Conservation (phyloP, 1,284 basidiomycete genomes). For the Ceratobasidium sp. region DNA sequence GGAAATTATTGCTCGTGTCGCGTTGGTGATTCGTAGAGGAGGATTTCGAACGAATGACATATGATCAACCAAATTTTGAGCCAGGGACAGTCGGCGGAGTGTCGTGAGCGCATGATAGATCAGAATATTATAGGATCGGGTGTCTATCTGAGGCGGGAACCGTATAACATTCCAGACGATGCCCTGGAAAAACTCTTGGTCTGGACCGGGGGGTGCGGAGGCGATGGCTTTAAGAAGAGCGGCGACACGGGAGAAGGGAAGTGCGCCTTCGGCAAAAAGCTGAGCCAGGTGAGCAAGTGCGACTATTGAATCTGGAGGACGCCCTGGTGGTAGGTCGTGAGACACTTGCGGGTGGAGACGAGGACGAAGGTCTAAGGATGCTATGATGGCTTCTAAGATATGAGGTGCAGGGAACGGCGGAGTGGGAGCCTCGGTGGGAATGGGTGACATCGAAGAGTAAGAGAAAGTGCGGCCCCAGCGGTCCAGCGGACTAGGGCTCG, state of each 20-base stretch:
- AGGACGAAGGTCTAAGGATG: conserved; percentile 33
- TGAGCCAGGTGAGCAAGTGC: conserved; percentile 30
- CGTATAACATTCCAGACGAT: conserved; percentile 7
- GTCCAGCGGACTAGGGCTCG: neutral
- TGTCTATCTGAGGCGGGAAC: conserved; percentile 59
- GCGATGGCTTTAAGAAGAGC: conserved; percentile 28
- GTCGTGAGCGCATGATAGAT: conserved; percentile 75
- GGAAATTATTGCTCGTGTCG: conserved; percentile 71
- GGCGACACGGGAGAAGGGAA: conserved; percentile 34
- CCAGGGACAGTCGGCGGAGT: conserved; percentile 66
- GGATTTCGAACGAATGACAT: conserved; percentile 64
- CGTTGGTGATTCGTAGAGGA: conserved; percentile 61
- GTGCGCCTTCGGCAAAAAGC: conserved; percentile 29
- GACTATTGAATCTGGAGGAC: conserved; percentile 30
- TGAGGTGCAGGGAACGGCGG: conserved; percentile 27
- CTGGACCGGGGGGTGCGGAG: neutral
- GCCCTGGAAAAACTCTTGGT: conserved; percentile 23
- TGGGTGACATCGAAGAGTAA: conserved; percentile 20
- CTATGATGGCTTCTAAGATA: conserved; percentile 26
- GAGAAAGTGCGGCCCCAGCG: conserved; percentile 34
- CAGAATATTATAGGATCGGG: conserved; percentile 70
- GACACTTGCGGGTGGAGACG: conserved; percentile 18
- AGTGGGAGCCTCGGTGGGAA: conserved; percentile 17
- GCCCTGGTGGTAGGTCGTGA: conserved; percentile 25
- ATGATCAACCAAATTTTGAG: conserved; percentile 65